Conservation (phyloP, 495 filamentous ascomycete genomes). For the Ascodesmis nigricans region DNA sequence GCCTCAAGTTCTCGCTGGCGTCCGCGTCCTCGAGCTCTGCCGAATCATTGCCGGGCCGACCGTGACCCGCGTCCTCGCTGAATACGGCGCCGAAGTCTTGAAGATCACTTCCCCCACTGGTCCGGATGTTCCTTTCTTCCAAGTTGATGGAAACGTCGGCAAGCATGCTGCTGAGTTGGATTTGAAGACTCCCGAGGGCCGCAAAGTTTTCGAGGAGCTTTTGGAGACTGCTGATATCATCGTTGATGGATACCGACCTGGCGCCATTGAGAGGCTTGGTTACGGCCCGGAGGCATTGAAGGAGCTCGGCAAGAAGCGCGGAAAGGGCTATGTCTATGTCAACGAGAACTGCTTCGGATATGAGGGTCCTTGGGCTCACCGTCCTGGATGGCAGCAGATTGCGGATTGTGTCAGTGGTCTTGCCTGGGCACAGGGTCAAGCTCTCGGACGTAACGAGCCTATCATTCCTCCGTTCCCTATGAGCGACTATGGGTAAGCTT, state of each 20-base stretch:
- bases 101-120: slow-evolving; percentile 48
- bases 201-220: slow-evolving; percentile 34
- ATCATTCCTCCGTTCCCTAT: slow-evolving; percentile 66
- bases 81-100: slow-evolving; percentile 42
- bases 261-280: slow-evolving; percentile 40
- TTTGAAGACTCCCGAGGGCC: slow-evolving; percentile 32
- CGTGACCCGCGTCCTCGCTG: slow-evolving; percentile 40
- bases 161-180: slow-evolving; percentile 31
- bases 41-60: slow-evolving; percentile 41
- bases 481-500: slow-evolving; percentile 41
- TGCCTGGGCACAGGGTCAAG: slow-evolving; percentile 50
- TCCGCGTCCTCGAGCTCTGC: slow-evolving; percentile 45
- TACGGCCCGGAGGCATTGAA: slow-evolving; percentile 29
- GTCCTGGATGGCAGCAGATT: slow-evolving; percentile 38
- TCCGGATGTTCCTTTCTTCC: slow-evolving; percentile 58
- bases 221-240: slow-evolving; percentile 25
- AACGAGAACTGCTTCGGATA: slow-evolving; percentile 52
- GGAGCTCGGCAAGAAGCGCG: slow-evolving; percentile 22
- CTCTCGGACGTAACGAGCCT: slow-evolving; percentile 47
- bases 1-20: slow-evolving; percentile 29
- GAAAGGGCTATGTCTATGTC: slow-evolving; percentile 45
- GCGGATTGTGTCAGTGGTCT: slow-evolving; percentile 39
- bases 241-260: slow-evolving; percentile 48
- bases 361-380: slow-evolving; percentile 28
- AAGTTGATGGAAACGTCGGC: slow-evolving; percentile 56